These are phyloP conservation scores for Waltiozyma sp. DNA, from an alignment of 1,139 yeast genomes.

Conservation along the genomic window DNA sequence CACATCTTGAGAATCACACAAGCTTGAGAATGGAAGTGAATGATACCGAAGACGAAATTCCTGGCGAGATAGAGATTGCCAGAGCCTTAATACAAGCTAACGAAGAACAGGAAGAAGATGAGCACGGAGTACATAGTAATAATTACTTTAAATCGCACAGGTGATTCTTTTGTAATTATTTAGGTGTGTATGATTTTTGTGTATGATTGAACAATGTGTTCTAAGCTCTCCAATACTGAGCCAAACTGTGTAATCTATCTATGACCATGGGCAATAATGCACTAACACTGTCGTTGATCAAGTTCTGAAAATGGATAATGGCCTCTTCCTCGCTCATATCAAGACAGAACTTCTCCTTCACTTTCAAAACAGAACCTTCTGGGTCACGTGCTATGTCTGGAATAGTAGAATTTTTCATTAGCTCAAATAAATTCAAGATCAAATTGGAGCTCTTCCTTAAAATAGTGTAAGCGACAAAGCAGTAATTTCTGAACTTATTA, in stretches of 20 bases:
- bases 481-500: slow-evolving; percentile 77
- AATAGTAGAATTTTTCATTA: slow-evolving; percentile 89
- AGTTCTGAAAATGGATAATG: slow-evolving; percentile 81
- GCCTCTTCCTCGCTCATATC: slow-evolving; percentile 96
- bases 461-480: slow-evolving; percentile 90
- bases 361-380: slow-evolving; percentile 71
- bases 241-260: slow-evolving; percentile 87
- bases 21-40: neutral
- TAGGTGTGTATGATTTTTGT: neutral
- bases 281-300: slow-evolving; percentile 87
- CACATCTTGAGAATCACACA: slow-evolving; percentile 1
- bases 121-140: neutral
- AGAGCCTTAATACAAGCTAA: slow-evolving; percentile 55
- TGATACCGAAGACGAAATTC: slow-evolving; percentile 16
- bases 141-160: neutral
- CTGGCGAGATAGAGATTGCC: slow-evolving; percentile 53
- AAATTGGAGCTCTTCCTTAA: slow-evolving; percentile 81
- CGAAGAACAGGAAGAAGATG: slow-evolving; percentile 19
- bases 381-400: slow-evolving; percentile 78
- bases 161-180: neutral
- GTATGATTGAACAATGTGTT: no score
- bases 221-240: slow-evolving; percentile 93
- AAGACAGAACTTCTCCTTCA: slow-evolving; percentile 86
- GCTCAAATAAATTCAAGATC: slow-evolving; percentile 80
- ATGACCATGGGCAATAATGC: slow-evolving; percentile 92